Percentiles rank a stretch among this genome's conserved stretches.
phyloP scores from a whole-genome alignment of 805 yeast genomes.

The Kuraishia piskuri region DNA sequence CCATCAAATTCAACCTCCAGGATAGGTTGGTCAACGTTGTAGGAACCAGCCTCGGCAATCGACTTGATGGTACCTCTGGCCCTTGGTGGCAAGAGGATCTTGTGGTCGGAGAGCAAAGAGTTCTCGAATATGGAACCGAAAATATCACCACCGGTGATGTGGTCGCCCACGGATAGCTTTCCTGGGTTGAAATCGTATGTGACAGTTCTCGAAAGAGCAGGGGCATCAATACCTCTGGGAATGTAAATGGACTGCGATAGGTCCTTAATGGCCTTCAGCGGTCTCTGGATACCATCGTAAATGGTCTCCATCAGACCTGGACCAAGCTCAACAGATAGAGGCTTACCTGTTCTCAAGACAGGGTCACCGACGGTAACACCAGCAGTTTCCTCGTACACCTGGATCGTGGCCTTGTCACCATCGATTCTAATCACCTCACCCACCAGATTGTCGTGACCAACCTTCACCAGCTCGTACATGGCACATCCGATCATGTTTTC shows the following conservation, averaged over 20 bases:
- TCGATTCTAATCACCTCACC: constrained; percentile 98
- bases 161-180: constrained; percentile 82
- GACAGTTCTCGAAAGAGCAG: constrained; percentile 78
- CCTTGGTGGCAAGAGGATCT: constrained; percentile 93
- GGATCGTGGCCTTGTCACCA: constrained; percentile 95
- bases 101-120: constrained; percentile 86
- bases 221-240: constrained; percentile 98
- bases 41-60: constrained; percentile 85
- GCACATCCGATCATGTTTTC: constrained; percentile 99
- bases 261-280: constrained; percentile 87
- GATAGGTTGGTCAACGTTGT: constrained; percentile 81
- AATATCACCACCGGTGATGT: constrained; percentile 96
- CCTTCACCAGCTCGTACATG: constrained; percentile 97
- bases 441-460: constrained; percentile 92
- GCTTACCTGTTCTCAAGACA: constrained; percentile 95
- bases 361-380: constrained; percentile 99
- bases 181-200: constrained; percentile 86
- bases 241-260: constrained; percentile 86
- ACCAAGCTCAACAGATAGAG: constrained; percentile 97
- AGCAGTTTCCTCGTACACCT: constrained; percentile 98
- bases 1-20: constrained; percentile 96
- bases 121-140: constrained; percentile 92
- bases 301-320: constrained; percentile 99
- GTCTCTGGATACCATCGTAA: constrained; percentile 99
- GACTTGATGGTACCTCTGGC: constrained; percentile 95